Conservation (phyloP, 139 green algal genomes). For the Chlorella sp. region DNA sequence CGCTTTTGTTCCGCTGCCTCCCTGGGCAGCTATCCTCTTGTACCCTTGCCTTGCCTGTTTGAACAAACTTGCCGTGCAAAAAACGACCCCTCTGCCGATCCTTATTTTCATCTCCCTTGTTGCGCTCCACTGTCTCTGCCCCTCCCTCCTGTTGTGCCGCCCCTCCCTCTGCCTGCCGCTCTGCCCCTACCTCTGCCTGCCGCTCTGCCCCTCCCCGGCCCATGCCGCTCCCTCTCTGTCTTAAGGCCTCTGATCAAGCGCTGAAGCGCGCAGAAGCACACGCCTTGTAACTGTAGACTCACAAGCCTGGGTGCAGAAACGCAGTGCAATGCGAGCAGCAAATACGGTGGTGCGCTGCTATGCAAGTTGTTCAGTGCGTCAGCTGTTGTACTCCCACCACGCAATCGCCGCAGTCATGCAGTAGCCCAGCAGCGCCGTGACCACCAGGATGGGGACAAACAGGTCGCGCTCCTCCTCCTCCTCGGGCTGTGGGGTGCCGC, state of each 20-base stretch:
- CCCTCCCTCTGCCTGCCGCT: neutral
- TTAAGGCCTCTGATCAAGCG: no score
- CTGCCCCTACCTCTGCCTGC: neutral
- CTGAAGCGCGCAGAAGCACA: no score
- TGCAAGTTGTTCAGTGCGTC: no score
- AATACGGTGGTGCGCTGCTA: no score
- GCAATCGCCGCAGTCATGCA: conserved; percentile 17
- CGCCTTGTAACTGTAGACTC: neutral
- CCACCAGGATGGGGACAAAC: conserved; percentile 17
- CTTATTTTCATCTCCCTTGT: neutral
- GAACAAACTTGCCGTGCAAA: neutral
- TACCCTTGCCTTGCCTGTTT: neutral
- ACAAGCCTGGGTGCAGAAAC: neutral
- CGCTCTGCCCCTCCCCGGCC: no score
- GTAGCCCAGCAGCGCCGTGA: conserved; percentile 11
- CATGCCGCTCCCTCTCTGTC: no score
- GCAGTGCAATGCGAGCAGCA: neutral
- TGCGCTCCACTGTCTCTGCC: neutral
- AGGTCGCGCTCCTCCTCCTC: conserved; percentile 20
- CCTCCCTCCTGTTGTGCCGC: neutral
- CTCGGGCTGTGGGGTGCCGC: neutral
- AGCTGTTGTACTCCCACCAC: conserved; percentile 22
- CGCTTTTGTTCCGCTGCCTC: neutral
- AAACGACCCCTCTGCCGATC: neutral
- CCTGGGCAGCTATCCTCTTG: neutral